Evolutionary conservation across 495 filamentous ascomycete species (phyloP).

Genomic region (Annulohypoxylon bovei): DNA sequence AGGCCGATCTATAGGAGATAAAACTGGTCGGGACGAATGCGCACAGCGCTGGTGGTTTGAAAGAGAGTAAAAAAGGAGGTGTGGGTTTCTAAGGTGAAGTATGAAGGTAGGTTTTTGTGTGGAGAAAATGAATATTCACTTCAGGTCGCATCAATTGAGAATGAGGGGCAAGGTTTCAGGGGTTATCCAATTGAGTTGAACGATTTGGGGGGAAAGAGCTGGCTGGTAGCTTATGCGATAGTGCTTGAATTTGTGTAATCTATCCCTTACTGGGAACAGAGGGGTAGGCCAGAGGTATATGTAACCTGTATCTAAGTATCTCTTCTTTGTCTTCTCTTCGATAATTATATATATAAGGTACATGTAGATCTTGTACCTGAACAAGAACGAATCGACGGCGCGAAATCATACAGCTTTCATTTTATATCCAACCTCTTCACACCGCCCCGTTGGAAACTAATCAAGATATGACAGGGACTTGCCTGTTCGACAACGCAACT

Average conservation of each 20-base stretch:
- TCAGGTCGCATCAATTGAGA: constrained; percentile 25
- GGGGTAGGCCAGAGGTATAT: neutral
- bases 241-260: constrained; percentile 19
- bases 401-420: neutral
- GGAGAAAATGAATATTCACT: constrained; percentile 28
- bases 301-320: neutral
- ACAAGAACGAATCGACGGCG: neutral
- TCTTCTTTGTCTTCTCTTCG: neutral
- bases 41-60: constrained; percentile 44
- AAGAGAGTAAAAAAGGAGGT: constrained; percentile 42
- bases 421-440: constrained; percentile 21
- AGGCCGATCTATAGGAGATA: constrained; percentile 38
- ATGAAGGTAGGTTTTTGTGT: constrained; percentile 34
- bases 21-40: constrained; percentile 29
- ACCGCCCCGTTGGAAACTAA: constrained; percentile 25
- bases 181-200: constrained; percentile 28
- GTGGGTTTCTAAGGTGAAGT: constrained; percentile 17
- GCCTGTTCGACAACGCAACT: constrained; percentile 13
- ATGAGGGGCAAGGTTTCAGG: constrained; percentile 44
- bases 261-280: constrained; percentile 8
- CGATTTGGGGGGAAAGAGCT: constrained; percentile 15
- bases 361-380: neutral
- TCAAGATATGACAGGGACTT: constrained; percentile 15
- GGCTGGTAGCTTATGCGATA: constrained; percentile 7
- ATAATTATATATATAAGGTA: neutral